Percentiles rank a stretch among this genome's conserved stretches.
Conservation (phyloP, 768 basidiomycete genomes). For the Podaxis mareebaensis region DNA sequence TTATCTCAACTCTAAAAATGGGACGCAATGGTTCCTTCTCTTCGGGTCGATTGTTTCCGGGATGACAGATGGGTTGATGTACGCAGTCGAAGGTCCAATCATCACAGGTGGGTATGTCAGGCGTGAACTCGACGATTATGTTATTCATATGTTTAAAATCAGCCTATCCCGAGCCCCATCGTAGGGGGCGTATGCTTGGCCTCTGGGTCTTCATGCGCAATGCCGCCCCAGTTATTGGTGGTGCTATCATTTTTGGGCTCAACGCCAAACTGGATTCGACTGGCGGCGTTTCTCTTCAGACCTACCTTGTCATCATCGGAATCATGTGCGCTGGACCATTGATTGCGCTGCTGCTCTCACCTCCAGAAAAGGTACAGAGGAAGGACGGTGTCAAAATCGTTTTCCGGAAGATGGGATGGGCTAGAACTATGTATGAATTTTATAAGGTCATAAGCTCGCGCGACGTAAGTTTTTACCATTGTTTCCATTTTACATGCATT, state of each 20-base stretch:
- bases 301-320: conserved; percentile 34
- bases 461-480: conserved; percentile 20
- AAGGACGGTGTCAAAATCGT: conserved; percentile 31
- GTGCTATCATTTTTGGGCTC: conserved; percentile 34
- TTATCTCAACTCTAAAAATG: conserved; percentile 34
- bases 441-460: conserved; percentile 28
- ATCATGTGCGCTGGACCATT: conserved; percentile 38
- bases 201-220: conserved; percentile 36
- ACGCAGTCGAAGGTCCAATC: conserved; percentile 33
- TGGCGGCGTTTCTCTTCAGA: conserved; percentile 33
- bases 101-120: conserved; percentile 26
- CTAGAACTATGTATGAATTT: conserved; percentile 28
- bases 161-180: conserved; percentile 35
- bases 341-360: conserved; percentile 28
- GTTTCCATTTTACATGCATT: background rate
- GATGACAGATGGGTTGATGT: conserved; percentile 33
- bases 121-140: background rate
- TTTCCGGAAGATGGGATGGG: conserved; percentile 30
- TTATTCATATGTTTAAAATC: background rate
- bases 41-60: conserved; percentile 33
- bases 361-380: conserved; percentile 31
- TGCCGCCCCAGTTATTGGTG: conserved; percentile 34
- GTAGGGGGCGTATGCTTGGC: conserved; percentile 33
- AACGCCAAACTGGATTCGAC: conserved; percentile 28
- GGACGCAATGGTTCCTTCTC: conserved; percentile 37